These are phyloP conservation scores for Petunia secreta DNA, from an alignment of 257 asterid species.

Conservation along the genomic window DNA sequence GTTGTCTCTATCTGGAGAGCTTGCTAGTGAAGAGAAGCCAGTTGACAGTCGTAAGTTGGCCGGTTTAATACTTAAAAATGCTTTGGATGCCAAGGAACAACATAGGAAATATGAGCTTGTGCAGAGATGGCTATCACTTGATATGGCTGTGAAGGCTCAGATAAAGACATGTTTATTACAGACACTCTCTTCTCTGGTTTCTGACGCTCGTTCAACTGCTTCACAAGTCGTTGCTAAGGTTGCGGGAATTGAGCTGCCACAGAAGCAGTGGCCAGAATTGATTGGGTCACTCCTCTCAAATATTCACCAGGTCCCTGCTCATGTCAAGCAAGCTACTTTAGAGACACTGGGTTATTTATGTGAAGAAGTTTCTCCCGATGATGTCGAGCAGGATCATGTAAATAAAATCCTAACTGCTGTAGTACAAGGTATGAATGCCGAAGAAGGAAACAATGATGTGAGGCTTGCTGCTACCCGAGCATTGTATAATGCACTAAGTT, in stretches of 20 bases:
- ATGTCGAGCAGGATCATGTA: conserved; percentile 80
- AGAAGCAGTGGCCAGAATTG: conserved; percentile 89
- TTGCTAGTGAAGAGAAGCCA: conserved; percentile 78
- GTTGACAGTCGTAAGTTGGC: conserved; percentile 83
- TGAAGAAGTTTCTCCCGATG: conserved; percentile 82
- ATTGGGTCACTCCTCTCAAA: conserved; percentile 71
- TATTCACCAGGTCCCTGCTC: conserved; percentile 74
- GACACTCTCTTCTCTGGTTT: conserved; percentile 64
- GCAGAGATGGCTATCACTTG: conserved; percentile 78
- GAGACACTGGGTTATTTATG: conserved; percentile 83
- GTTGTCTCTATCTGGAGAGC: conserved; percentile 77
- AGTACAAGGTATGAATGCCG: conserved; percentile 84
- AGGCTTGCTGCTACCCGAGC: conserved; percentile 84
- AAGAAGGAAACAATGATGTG: conserved; percentile 63
- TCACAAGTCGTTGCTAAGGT: conserved; percentile 85
- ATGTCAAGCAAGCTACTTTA: conserved; percentile 79
- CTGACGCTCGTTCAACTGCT: conserved; percentile 81
- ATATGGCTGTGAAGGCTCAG: conserved; percentile 64
- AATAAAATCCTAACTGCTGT: conserved; percentile 85
- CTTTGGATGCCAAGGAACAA: conserved; percentile 88
- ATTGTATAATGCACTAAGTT: conserved; percentile 76
- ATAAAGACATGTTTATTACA: conserved; percentile 73
- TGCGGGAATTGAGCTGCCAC: conserved; percentile 84
- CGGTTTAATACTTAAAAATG: conserved; percentile 77
- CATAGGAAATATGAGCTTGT: conserved; percentile 71